A percentile compares a stretch with the other conserved stretches of the same genome.
Conservation (phyloP, 345 rosid species). For the Pistacia vera region DNA sequence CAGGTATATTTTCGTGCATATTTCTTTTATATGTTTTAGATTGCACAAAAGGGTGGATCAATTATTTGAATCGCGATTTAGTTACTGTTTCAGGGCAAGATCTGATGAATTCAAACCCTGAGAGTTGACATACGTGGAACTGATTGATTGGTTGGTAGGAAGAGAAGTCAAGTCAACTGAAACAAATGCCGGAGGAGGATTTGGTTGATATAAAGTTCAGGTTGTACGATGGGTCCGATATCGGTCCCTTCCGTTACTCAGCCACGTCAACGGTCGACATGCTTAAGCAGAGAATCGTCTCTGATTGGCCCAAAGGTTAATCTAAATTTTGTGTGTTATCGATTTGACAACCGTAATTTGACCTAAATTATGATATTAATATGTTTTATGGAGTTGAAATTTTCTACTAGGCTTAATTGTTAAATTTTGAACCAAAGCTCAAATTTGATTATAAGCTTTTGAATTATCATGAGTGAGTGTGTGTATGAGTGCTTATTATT, state of each 20-base stretch:
- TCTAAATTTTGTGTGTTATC: background rate
- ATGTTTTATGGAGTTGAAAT: background rate
- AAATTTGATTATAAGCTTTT: background rate
- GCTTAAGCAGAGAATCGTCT: slow-evolving; percentile 86
- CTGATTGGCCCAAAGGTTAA: slow-evolving; percentile 95
- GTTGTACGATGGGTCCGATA: slow-evolving; percentile 89
- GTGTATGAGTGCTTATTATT: background rate
- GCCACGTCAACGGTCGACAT: slow-evolving; percentile 80
- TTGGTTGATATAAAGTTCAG: slow-evolving; percentile 83
- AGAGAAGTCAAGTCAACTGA: slow-evolving; percentile 28
- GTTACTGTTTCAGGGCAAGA: slow-evolving; percentile 25
- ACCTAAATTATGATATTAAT: background rate
- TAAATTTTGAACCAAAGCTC: background rate
- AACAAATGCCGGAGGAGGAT: slow-evolving; percentile 84
- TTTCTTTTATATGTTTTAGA: background rate
- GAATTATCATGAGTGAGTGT: background rate
- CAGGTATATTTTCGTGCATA: background rate
- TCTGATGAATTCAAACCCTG: slow-evolving; percentile 21
- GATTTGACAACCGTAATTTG: background rate
- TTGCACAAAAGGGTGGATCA: no score
- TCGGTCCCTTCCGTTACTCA: slow-evolving; percentile 89
- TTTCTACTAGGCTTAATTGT: slow-evolving; percentile 2
- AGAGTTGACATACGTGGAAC: slow-evolving; percentile 19
- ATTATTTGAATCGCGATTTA: slow-evolving; percentile 18
- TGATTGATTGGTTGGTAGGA: slow-evolving; percentile 17